These are phyloP conservation scores for Edaphochlamys debaryana DNA, from an alignment of 139 green algal genomes.

Conservation along the genomic window DNA sequence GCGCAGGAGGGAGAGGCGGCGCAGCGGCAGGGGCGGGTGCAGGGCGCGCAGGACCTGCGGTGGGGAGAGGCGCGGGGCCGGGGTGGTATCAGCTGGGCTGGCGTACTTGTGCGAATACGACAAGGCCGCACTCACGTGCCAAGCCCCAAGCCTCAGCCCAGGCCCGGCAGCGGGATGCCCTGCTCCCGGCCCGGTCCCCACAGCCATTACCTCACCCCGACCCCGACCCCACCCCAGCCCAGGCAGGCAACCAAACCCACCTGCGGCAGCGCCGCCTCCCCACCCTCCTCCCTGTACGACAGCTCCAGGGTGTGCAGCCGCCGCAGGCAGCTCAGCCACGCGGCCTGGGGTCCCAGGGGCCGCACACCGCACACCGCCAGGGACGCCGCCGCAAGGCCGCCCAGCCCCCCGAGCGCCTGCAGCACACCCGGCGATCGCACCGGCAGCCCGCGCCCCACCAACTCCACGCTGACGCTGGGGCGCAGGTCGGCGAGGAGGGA, in stretches of 20 bases:
- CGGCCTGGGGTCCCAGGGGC: conserved; percentile 31
- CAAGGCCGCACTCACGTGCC: no score
- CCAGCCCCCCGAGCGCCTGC: conserved; percentile 18
- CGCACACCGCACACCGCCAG: conserved; percentile 28
- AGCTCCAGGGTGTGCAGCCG: conserved; percentile 35
- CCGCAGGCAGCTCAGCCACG: conserved; percentile 33
- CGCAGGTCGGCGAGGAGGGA: neutral
- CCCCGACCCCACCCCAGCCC: no score
- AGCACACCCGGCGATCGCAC: conserved; percentile 10
- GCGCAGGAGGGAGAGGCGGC: conserved; percentile 1
- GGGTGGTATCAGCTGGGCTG: no score
- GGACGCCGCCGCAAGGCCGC: conserved; percentile 1
- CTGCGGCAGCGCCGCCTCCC: conserved; percentile 9
- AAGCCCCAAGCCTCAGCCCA: neutral
- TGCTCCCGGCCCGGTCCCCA: no score
- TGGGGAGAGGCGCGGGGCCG: neutral
- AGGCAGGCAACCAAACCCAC: neutral
- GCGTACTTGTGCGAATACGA: no score
- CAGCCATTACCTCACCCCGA: neutral
- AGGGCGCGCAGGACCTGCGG: conserved; percentile 30
- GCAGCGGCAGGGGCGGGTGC: conserved; percentile 18
- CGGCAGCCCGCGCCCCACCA: conserved; percentile 23
- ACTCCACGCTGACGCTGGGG: neutral
- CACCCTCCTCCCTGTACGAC: conserved; percentile 28
- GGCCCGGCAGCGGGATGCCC: no score